Evolutionary conservation across 2,329 filamentous ascomycete genomes (phyloP).

Genomic region (Parascedosporium putredinis): DNA sequence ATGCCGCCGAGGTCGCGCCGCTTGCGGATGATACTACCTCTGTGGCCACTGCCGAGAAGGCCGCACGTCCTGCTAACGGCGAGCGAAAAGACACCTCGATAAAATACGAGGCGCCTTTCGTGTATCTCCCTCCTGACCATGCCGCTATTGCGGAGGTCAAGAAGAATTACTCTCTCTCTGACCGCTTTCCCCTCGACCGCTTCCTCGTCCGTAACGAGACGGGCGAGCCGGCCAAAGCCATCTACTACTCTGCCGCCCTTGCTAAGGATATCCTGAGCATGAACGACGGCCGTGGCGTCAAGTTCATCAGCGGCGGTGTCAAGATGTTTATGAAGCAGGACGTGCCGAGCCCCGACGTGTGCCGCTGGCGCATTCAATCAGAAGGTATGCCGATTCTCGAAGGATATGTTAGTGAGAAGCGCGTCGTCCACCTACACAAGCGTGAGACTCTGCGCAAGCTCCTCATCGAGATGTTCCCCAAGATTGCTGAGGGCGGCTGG

Average conservation of each 20-base stretch:
- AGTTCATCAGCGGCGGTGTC: constrained; percentile 92
- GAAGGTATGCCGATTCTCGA: constrained; percentile 88
- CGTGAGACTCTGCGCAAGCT: constrained; percentile 73
- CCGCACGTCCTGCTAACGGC: constrained; percentile 3
- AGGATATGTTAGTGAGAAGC: constrained; percentile 72
- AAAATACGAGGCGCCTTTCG: constrained; percentile 74
- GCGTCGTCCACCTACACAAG: constrained; percentile 64
- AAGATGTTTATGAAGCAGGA: constrained; percentile 99
- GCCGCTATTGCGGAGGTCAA: constrained; percentile 68
- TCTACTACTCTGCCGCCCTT: constrained; percentile 87
- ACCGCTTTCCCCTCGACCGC: constrained; percentile 76
- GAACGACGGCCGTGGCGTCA: constrained; percentile 86
- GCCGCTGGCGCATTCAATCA: constrained; percentile 89
- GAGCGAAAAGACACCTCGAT: constrained; percentile 35
- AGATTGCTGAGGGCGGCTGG: constrained; percentile 66
- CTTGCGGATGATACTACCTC: neutral
- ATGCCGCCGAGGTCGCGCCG: neutral
- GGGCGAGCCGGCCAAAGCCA: constrained; percentile 81
- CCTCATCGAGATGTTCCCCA: constrained; percentile 94
- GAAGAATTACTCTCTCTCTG: constrained; percentile 73
- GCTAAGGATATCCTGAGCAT: constrained; percentile 74
- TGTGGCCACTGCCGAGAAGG: neutral
- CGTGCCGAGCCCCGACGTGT: constrained; percentile 74
- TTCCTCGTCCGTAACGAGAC: constrained; percentile 94
- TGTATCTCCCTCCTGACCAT: constrained; percentile 69